Base-by-base conservation (phyloP, 1,284 basidiomycete genomes). In the Laetiporus sulphureus region DNA sequence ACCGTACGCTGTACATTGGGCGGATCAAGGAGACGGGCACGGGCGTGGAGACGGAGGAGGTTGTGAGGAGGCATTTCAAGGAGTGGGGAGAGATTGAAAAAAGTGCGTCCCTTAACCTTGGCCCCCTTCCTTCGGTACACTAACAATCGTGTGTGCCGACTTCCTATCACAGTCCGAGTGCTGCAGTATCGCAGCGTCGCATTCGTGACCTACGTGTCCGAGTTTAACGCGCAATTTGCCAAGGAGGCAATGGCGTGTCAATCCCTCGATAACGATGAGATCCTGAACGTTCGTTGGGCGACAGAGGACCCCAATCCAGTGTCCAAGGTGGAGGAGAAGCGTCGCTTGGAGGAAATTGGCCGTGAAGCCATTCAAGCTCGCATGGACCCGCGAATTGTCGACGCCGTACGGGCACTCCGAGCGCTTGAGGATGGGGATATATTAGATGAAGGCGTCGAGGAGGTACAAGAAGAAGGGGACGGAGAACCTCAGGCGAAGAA, bases 191-290 rank as follows among this genome's bases (percentile, higher is more conserved):
- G 95, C 44, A 91, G 89, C 40, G 93, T 98, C 45, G 96, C 92
- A 0, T 99, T 99, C 65, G 94, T 99, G 36, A 97, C 94, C 2
- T 99, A 95, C 66, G 78, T 83, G 40, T 77, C 77, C 32, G 95
- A 99, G 60, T 58, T 85, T 42, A 70, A 81, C 51, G 96, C 92
- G 1, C 91, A 96, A 58, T 99, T 99, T 60, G 96, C 95, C 13
- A 98, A 98, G 61, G 96, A 99, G 65, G 82, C 96, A 1, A 99
- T 99, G 96, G 91, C 93, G 32, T 93, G 94, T 64, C 96, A 99
- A 65, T 95, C 91, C 19, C 72, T 99, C 51, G 95, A 99, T 63
- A 91, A 94, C 56, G 91, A 97, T 62, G 96, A 99, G 63, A 92
- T 98, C 51, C 76, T 99, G 50, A 99, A 99, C 63, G 91, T 97